Evolutionary conservation across 768 basidiomycete species (phyloP).

Genomic region (Leccinum longicurvipes): DNA sequence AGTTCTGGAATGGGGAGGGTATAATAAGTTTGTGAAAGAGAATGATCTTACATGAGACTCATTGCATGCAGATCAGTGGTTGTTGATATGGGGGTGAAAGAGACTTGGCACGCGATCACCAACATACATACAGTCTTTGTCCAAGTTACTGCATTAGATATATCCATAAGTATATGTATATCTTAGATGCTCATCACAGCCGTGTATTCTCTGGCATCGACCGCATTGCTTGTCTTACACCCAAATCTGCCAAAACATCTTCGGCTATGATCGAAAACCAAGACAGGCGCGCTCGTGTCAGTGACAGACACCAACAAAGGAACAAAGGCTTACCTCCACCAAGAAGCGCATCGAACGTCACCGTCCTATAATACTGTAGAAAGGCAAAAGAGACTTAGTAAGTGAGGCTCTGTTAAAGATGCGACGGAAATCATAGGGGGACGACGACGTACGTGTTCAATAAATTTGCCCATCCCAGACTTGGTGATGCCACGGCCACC

Average conservation of each 20-base stretch:
- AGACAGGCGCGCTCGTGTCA: conserved; percentile 4
- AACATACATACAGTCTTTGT: no score
- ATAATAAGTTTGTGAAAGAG: no score
- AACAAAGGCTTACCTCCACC: conserved; percentile 49
- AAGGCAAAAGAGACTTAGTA: no score
- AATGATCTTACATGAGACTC: no score
- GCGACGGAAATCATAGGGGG: no score
- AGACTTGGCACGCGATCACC: no score
- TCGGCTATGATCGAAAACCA: conserved; percentile 51
- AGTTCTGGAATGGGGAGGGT: no score
- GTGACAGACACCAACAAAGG: background rate
- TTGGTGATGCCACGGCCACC: conserved; percentile 83
- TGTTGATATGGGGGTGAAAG: no score
- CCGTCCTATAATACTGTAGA: conserved; percentile 29
- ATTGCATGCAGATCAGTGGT: no score
- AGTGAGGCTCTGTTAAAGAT: conserved; percentile 12
- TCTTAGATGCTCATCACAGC: no score
- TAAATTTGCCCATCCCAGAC: conserved; percentile 62
- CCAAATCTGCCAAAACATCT: conserved; percentile 73
- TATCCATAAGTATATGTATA: no score
- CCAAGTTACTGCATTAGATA: no score
- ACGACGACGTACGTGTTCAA: conserved; percentile 48
- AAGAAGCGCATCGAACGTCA: conserved; percentile 47
- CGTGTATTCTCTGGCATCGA: conserved; percentile 68
- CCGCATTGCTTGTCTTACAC: conserved; percentile 77